phyloP scores from a whole-genome alignment of 176 grass and related monocot species.

The Rhynchospora tenuis region DNA sequence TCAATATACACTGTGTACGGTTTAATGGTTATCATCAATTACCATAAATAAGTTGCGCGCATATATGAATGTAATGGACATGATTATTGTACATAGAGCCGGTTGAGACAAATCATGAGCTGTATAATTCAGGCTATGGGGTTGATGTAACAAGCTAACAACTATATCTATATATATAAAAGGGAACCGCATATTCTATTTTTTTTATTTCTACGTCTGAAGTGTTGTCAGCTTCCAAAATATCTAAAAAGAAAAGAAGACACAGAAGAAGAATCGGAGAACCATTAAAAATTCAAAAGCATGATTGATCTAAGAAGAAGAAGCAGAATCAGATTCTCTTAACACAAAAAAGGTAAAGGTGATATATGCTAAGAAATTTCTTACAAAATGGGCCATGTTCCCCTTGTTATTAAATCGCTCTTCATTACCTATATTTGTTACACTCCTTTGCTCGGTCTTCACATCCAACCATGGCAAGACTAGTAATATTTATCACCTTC shows the following conservation, averaged over 20 bases:
- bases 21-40: neutral
- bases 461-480: conserved; percentile 13
- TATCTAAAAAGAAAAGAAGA: neutral
- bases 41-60: neutral
- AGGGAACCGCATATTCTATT: neutral
- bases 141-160: conserved; percentile 5
- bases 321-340: conserved; percentile 79
- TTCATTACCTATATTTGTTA: conserved; percentile 6
- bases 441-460: neutral
- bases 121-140: neutral
- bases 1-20: neutral
- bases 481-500: neutral
- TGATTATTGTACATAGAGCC: neutral
- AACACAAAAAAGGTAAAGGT: conserved; percentile 24
- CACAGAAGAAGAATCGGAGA: conserved; percentile 22
- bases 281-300: conserved; percentile 22
- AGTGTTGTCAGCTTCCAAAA: neutral
- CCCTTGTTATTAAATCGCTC: conserved; percentile 1
- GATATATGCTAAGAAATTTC: conserved; percentile 49
- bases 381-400: conserved; percentile 14
- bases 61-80: neutral
- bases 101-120: conserved; percentile 1
- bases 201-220: neutral
- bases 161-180: neutral
- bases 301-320: conserved; percentile 22